Evolutionary conservation across 2,329 filamentous ascomycete species (phyloP).

Genomic region (Penicillium sp.): DNA sequence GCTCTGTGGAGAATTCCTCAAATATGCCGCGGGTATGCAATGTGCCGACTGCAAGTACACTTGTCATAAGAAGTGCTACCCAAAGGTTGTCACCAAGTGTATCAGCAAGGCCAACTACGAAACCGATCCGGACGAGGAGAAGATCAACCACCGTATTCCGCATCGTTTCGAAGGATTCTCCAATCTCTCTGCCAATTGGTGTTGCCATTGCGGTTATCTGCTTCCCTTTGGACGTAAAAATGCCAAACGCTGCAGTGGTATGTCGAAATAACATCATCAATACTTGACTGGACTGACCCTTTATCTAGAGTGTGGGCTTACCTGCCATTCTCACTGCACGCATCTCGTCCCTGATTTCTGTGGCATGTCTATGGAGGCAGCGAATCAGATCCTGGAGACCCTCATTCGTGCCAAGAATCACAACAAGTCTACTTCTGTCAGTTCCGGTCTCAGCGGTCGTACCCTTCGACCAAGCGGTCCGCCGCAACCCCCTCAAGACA

Average conservation of each 20-base stretch:
- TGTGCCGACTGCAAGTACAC: slow-evolving; percentile 99
- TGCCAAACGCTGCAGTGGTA: slow-evolving; percentile 87
- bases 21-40: slow-evolving; percentile 98
- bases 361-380: slow-evolving; percentile 97
- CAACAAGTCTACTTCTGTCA: slow-evolving; percentile 59
- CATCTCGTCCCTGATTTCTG: slow-evolving; percentile 98
- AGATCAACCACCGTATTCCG: slow-evolving; percentile 98
- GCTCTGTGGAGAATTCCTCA: slow-evolving; percentile 95
- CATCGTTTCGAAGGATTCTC: slow-evolving; percentile 97
- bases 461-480: slow-evolving; percentile 64
- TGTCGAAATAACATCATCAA: slow-evolving; percentile 4
- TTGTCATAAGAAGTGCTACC: slow-evolving; percentile 96
- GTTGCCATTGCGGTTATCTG: slow-evolving; percentile 97
- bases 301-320: slow-evolving; percentile 78
- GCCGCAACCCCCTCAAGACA: slow-evolving; percentile 47
- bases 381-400: slow-evolving; percentile 89
- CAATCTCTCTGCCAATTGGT: slow-evolving; percentile 99
- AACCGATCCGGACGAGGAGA: slow-evolving; percentile 97
- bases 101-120: slow-evolving; percentile 99
- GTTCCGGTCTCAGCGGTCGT: slow-evolving; percentile 63
- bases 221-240: slow-evolving; percentile 94
- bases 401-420: slow-evolving; percentile 79
- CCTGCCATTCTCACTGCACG: slow-evolving; percentile 86
- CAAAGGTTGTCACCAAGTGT: slow-evolving; percentile 97
- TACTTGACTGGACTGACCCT: slow-evolving; percentile 13